A percentile compares a stretch with the other conserved stretches of the same genome.
Conservation (phyloP, 2,329 filamentous ascomycete genomes). For the Fusarium foetens region DNA sequence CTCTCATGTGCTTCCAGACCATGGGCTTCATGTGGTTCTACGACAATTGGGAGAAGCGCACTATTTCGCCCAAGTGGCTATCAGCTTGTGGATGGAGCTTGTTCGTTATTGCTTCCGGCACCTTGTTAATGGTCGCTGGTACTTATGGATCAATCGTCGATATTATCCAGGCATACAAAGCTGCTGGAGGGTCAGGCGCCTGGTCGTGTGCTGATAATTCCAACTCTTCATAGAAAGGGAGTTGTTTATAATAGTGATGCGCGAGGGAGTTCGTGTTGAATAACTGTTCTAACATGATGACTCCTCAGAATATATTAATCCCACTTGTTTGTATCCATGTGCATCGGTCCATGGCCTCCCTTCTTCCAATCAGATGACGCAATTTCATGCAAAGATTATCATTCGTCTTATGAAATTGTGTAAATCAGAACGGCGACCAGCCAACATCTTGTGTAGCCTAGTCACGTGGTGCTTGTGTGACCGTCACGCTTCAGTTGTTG, state of each 20-base stretch:
- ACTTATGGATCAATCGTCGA: slow-evolving; percentile 56
- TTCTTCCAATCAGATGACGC: neutral
- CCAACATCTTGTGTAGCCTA: neutral
- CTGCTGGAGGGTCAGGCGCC: slow-evolving; percentile 49
- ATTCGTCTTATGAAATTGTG: fast-evolving
- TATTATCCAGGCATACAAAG: slow-evolving; percentile 48
- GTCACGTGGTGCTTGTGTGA: neutral
- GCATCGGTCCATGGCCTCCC: fast-evolving
- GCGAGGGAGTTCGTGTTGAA: too few relatives aligned
- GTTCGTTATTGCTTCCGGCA: slow-evolving; percentile 32
- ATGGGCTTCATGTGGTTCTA: slow-evolving; percentile 47
- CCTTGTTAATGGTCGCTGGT: slow-evolving; percentile 56
- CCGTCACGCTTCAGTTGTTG: neutral
- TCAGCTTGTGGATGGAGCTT: slow-evolving; percentile 5
- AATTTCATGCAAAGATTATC: fast-evolving
- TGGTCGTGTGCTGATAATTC: slow-evolving; percentile 59
- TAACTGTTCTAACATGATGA: too few relatives aligned
- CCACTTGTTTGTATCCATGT: neutral
- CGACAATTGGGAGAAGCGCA: slow-evolving; percentile 41
- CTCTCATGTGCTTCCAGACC: slow-evolving; percentile 45
- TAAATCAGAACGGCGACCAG: neutral
- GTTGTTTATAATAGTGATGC: neutral
- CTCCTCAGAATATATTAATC: fast-evolving
- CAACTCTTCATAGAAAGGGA: slow-evolving; percentile 28
- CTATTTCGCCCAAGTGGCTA: neutral